Base-by-base conservation (phyloP, 352 stramenopile genomes). In the Elongisporangium senticosum region DNA sequence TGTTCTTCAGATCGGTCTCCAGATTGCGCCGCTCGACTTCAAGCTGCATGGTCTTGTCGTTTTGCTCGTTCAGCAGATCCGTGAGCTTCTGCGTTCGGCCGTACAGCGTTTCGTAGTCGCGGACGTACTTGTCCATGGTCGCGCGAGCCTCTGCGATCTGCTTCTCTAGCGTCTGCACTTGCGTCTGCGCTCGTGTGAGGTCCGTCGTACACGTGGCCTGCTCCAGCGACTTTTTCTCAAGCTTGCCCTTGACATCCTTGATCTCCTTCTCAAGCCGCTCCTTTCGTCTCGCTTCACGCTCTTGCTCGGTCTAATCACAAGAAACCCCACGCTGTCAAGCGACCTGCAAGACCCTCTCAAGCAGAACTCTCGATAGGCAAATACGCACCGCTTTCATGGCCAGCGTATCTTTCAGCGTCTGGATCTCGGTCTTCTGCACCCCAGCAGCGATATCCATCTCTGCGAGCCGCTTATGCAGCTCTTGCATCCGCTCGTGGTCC, bases 81-180 rank as follows among this genome's bases (percentile, higher is more conserved):
- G 86, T 96, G 47, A 98, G 71, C 67, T 98, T 97, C 57, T 97
- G 90, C 47, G 82, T 96, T 28, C 86, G 83, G 4, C 76, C 80
- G 61, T 94, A 98, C 21, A 96, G 79, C 54, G 87, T 87, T 70
- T 97, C 93, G 69, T 97, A 97, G 78, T 97, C 93, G 56, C 86
- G 88, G 39, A 96, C 79, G 73, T 97, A 97, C 65, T 96, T 96
- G 58, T 96, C 89, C 86, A 98, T 97, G n/a, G 84, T 96, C 47
- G 71, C 72, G 33, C 83, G 79, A 47, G 79, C 69, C 50, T 92
- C 83, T 1, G 61, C 74, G 53, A 80, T 72, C 66, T 87, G 96
- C 63, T 96, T 98, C 58, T 98, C 92, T 3, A 98, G 64, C 14
- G 79, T 61, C 48, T 72, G 65, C 49, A 82, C 74, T 40, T 96